Base-by-base conservation (phyloP, 306 rosid species). In the Oxytropis ochrocephala region DNA sequence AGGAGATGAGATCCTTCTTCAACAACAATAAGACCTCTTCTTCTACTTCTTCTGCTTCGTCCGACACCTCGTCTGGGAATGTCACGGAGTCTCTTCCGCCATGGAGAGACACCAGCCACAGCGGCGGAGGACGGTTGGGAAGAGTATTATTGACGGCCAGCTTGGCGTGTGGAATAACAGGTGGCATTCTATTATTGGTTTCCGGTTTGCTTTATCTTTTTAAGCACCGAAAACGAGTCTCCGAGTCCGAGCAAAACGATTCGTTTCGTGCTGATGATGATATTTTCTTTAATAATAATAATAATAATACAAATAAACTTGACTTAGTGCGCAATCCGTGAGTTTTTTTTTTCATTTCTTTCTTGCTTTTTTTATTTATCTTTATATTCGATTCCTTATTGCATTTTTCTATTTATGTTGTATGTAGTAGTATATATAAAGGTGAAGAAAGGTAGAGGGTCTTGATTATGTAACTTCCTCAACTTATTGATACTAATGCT, bases 161-260 rank as follows among this genome's bases (percentile, higher is more conserved):
- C 78, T 74, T 89, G 75, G 79, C 76, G 4, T 91, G 95, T 58
- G 97, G 96, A 38, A 61, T 87, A 0, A 83, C 91, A 77, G 99
- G 97, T 80, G 97, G 83, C 89, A 24, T 62, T 13, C 42, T 94
- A 7, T 66, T 94, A 76, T 69, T 84, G 88, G 95, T 69, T 41
- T 73, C 95, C 2, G 86, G 67, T 46, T 52, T 84, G 55, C 36
- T 90, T 32, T 91, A 83, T 73, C 14, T 90, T 24, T 53, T 76
- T 5, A 82, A 51, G 80, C 72, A 44, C 61, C 80, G 76, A 63
- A 65, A 33, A 48, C 47, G 58, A 48, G n/a, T n/a, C n/a, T n/a
- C n/a, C n/a, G n/a, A 85, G 59, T 69, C 30, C 0, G 47, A 67
- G 17, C 63, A 36, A 6, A 73, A 72, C 44, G 78, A 44, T 17